phyloP scores from a whole-genome alignment of 2,329 filamentous ascomycete species.

The Chaetomium globosum region DNA sequence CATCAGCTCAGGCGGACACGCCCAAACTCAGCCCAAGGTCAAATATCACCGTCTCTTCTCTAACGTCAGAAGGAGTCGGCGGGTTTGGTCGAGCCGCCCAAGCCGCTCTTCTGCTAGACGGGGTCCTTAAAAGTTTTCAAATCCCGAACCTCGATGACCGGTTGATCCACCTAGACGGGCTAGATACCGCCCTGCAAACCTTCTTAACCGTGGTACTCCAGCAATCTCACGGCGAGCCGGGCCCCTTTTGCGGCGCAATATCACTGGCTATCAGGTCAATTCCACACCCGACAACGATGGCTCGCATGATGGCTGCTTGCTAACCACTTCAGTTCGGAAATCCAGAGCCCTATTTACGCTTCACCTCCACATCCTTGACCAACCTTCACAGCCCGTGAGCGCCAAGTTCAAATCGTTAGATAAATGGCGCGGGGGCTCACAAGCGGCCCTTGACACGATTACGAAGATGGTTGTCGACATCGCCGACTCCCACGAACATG shows the following conservation, averaged over 20 bases:
- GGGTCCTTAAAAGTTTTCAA: constrained; percentile 4
- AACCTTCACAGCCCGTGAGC: neutral
- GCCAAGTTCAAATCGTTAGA: constrained; percentile 7
- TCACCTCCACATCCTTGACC: constrained; percentile 10
- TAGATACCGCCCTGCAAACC: constrained; percentile 1
- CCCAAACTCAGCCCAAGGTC: neutral
- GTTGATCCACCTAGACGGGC: constrained; percentile 2
- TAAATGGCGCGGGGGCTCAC: constrained; percentile 4
- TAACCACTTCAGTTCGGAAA: neutral
- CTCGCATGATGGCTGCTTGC: neutral
- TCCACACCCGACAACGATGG: neutral
- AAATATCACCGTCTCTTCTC: constrained; percentile 3
- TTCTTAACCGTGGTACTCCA: constrained; percentile 7
- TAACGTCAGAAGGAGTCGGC: constrained; percentile 1
- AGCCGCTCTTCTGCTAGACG: constrained; percentile 4
- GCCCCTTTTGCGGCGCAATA: constrained; percentile 13
- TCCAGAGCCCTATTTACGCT: constrained; percentile 6
- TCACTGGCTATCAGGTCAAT: constrained; percentile 9
- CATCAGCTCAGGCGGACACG: neutral
- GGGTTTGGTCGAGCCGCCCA: constrained; percentile 11
- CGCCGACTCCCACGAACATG: constrained; percentile 6
- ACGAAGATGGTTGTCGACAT: constrained; percentile 13
- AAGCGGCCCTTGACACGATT: constrained; percentile 8
- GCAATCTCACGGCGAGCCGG: constrained; percentile 4
- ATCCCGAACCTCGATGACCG: constrained; percentile 4